phyloP scores from a whole-genome alignment of 306 rosid genomes.

The Cicer judaicum region DNA sequence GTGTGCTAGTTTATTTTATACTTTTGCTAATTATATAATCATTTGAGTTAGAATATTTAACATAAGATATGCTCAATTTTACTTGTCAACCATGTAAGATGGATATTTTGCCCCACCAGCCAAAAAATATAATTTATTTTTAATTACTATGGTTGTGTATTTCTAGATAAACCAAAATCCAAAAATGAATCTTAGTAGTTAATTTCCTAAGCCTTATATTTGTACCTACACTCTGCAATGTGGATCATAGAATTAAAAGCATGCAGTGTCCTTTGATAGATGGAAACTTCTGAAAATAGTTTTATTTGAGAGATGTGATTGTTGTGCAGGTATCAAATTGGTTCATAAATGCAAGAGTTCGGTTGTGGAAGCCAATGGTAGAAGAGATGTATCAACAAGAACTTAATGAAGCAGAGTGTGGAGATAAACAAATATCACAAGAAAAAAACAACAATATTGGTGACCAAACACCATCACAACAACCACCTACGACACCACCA shows the following conservation, averaged over 20 bases:
- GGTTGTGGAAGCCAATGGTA: conserved; percentile 99
- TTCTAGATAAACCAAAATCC: not conserved
- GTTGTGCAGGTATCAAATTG: conserved; percentile 86
- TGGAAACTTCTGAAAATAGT: conserved; percentile 44
- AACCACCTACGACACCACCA: conserved; percentile 47
- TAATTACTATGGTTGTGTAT: not conserved
- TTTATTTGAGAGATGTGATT: too few species aligned
- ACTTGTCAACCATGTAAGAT: not conserved
- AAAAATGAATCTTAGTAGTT: not conserved
- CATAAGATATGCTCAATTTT: not conserved
- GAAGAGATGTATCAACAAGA: conserved; percentile 99
- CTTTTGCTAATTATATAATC: conserved; percentile 9
- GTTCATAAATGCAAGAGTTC: conserved; percentile 99
- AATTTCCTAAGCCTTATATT: not conserved
- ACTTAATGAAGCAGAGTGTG: conserved; percentile 60
- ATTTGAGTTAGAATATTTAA: conserved; percentile 2
- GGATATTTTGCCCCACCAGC: not conserved
- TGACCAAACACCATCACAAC: conserved; percentile 71
- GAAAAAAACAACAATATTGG: conserved; percentile 47
- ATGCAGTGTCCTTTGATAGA: conserved; percentile 32
- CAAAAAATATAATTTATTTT: not conserved
- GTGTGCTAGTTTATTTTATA: conserved; percentile 24
- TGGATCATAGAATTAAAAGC: conserved; percentile 9
- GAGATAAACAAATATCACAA: conserved; percentile 15
- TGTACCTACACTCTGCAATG: not conserved